phyloP scores from a whole-genome alignment of 2,329 filamentous ascomycete species.

The Epichloe baconii region DNA sequence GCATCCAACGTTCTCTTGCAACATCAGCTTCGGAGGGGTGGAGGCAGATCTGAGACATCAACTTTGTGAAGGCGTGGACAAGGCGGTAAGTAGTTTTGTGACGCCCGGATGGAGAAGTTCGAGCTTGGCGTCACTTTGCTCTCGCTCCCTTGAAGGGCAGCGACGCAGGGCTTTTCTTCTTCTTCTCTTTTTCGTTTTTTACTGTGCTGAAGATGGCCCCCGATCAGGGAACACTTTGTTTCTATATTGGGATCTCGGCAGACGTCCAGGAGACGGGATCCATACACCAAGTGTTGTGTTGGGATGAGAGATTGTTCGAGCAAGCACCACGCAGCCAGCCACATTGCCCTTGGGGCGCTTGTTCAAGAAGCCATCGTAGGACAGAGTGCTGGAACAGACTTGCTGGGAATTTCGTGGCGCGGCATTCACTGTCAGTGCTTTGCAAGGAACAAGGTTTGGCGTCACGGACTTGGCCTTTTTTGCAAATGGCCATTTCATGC shows the following conservation, averaged over 20 bases:
- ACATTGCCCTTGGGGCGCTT: neutral
- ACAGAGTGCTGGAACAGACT: neutral
- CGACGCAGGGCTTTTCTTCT: too few relatives aligned
- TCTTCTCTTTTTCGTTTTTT: too few relatives aligned
- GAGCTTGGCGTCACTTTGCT: too few relatives aligned
- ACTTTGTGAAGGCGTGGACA: too few relatives aligned
- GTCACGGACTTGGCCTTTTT: neutral
- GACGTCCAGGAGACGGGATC: too few relatives aligned
- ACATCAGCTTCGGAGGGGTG: neutral
- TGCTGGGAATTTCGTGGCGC: neutral
- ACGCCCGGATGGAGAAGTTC: too few relatives aligned
- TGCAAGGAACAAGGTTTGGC: neutral
- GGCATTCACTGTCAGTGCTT: neutral
- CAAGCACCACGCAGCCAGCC: neutral
- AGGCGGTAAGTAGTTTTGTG: too few relatives aligned
- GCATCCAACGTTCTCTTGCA: neutral
- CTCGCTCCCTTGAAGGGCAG: too few relatives aligned
- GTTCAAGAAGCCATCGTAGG: neutral
- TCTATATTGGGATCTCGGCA: too few relatives aligned
- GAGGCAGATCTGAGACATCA: neutral
- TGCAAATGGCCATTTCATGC: neutral
- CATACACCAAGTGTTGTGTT: neutral
- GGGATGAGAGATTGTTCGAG: neutral
- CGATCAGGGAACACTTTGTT: too few relatives aligned
- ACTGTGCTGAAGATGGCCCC: too few relatives aligned